Evolutionary conservation across 2,329 filamentous ascomycete species (phyloP), one percentile per base, ranked within the genome.

Genomic region (Monascus ruber): DNA sequence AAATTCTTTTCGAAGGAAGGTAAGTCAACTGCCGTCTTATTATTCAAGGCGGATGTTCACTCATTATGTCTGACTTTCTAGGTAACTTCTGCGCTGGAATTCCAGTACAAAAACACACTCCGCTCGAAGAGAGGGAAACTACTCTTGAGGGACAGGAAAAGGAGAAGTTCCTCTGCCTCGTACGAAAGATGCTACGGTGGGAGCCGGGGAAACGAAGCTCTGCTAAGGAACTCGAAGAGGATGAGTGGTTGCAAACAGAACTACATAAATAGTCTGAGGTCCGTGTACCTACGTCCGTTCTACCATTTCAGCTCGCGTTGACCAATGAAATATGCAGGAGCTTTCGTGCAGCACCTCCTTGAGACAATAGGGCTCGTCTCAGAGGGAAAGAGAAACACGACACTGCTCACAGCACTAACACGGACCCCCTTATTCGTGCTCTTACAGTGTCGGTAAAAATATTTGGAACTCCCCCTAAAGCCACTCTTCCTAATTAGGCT

Each of bases 1-100:
- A 64, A 62, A 36, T 70, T 66, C 49, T 70, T 69, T 37, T 55
- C 60, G 0, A 43, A 56, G 3, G 36, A 58, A 40, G 64, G 63
- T 60, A 55, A 42, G 41, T 37, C 31, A 37, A 27, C 17, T 33
- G n/a, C n/a, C n/a, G n/a, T 41, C 42, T 38, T 37, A 31, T 26
- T 34, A 5, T 4, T 41, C 26, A 7, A 26, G 10, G 7, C 25
- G 33, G 24, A 17, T n/a, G n/a, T n/a, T n/a, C n/a, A n/a, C n/a
- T n/a, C n/a, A n/a, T n/a, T n/a, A n/a, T n/a, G n/a, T n/a, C n/a
- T 8, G 32, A 26, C 28, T 34, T 29, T 47, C 24, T 46, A 63
- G 60, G 60, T 27, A 36, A 53, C 0, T 57, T 63, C 9, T 36
- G 40, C 17, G 34, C 41, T 4, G 47, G 40, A 33, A 46, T 53